Percentiles rank a stretch among this genome's conserved stretches.
These are phyloP conservation scores for Gossypium aridum DNA, from an alignment of 441 rosid species.

Conservation along the genomic window DNA sequence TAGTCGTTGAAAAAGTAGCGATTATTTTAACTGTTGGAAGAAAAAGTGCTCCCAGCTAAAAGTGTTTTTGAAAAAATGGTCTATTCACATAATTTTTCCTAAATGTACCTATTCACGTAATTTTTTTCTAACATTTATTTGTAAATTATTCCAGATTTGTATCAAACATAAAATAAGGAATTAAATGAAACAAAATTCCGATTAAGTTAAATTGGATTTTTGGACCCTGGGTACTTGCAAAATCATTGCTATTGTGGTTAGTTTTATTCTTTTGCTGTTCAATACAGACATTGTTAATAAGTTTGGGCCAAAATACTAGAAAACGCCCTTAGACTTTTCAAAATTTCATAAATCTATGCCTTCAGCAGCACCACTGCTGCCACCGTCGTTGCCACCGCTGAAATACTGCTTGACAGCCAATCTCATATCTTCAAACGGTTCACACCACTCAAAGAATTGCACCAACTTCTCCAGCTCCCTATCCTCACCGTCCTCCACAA, in stretches of 20 bases:
- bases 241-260: not conserved
- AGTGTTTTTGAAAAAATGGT: too few relatives aligned
- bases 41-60: too few relatives aligned
- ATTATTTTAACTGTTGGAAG: too few relatives aligned
- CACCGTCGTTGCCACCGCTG: not conserved
- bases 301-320: not conserved
- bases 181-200: too few relatives aligned
- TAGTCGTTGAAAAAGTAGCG: too few relatives aligned
- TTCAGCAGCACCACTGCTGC: not conserved
- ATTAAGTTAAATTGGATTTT: not conserved
- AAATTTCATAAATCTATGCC: not conserved
- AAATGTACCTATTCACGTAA: too few relatives aligned
- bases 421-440: conserved; percentile 53
- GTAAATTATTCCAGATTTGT: too few relatives aligned
- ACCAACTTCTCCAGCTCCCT: conserved; percentile 45
- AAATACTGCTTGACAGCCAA: conserved; percentile 53
- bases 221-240: not conserved
- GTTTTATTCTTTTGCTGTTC: not conserved
- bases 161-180: too few relatives aligned
- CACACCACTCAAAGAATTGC: conserved; percentile 48
- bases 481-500: conserved; percentile 47
- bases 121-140: too few relatives aligned
- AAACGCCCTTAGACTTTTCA: not conserved
- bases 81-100: too few relatives aligned
- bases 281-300: not conserved